Evolutionary conservation across 371 early-diverging fungal species (phyloP).

Genomic region (Mortierella polycephala): DNA sequence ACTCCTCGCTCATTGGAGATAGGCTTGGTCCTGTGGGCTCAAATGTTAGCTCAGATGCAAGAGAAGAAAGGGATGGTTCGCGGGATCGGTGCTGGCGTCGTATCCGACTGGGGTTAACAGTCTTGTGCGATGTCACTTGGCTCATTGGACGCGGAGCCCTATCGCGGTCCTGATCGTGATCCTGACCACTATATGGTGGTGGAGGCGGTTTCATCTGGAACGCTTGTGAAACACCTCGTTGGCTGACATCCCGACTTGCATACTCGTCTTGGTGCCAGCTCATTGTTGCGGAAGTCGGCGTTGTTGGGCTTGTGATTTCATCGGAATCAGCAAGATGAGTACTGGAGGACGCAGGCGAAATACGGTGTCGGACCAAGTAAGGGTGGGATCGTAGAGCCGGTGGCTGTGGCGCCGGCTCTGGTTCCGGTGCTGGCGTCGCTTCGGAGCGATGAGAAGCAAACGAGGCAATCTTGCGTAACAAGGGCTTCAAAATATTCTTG

Average conservation of each 20-base stretch:
- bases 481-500: constrained; percentile 42
- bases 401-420: constrained; percentile 25
- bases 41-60: constrained; percentile 49
- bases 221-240: neutral
- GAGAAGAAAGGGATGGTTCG: constrained; percentile 40
- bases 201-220: constrained; percentile 44
- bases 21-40: constrained; percentile 37
- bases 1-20: constrained; percentile 39
- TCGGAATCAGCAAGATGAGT: constrained; percentile 28
- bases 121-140: constrained; percentile 7
- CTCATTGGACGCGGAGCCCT: constrained; percentile 1
- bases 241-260: too few relatives aligned
- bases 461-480: constrained; percentile 51
- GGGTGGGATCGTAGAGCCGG: constrained; percentile 42
- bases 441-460: constrained; percentile 38
- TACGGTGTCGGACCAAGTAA: constrained; percentile 42
- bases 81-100: constrained; percentile 46
- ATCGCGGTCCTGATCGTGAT: constrained; percentile 2
- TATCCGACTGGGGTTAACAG: constrained; percentile 12
- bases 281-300: constrained; percentile 15
- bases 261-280: constrained; percentile 14
- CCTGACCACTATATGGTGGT: constrained; percentile 49
- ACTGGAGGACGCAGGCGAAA: constrained; percentile 38
- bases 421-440: constrained; percentile 15
- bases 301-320: constrained; percentile 23